Percentiles rank a stretch among this genome's conserved stretches.
Conservation (phyloP, 2,329 filamentous ascomycete species). For the Lecanosticta acicola region DNA sequence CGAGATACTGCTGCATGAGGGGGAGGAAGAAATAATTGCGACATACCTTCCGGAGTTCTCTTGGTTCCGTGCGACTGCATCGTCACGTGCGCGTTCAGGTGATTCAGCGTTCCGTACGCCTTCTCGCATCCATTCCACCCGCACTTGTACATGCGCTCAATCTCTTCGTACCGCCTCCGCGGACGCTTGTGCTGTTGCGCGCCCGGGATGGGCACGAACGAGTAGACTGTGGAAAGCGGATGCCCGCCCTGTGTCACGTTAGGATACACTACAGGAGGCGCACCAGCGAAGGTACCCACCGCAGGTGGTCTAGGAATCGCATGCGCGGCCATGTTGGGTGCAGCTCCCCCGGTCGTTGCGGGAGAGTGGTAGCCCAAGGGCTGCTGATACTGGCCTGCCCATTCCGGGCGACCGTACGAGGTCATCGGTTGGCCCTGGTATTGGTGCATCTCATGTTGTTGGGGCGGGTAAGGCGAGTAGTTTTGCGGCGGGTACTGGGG, state of each 20-base stretch:
- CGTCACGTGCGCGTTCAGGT: conserved; percentile 94
- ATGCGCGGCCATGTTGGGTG: conserved; percentile 55
- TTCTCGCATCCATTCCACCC: conserved; percentile 98
- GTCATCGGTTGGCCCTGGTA: conserved; percentile 59
- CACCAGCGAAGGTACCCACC: conserved; percentile 44
- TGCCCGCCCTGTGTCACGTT: conserved; percentile 44
- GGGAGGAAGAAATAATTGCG: conserved; percentile 3
- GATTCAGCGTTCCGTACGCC: conserved; percentile 94
- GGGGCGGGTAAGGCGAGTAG: conserved; percentile 81
- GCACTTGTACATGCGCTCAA: conserved; percentile 99
- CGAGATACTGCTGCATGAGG: not conserved
- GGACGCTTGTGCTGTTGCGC: conserved; percentile 96
- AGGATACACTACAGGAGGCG: conserved; percentile 26
- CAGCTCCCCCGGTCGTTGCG: conserved; percentile 52
- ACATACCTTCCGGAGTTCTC: conserved; percentile 91
- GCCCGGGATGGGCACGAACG: conserved; percentile 93
- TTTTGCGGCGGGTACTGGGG: conserved; percentile 78
- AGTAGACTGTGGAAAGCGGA: conserved; percentile 75
- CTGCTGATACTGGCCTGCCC: conserved; percentile 58
- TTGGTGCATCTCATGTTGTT: conserved; percentile 80
- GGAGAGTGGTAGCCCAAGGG: conserved; percentile 47
- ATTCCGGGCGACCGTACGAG: conserved; percentile 67
- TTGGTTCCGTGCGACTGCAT: conserved; percentile 97
- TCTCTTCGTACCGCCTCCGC: conserved; percentile 89
- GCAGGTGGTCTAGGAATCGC: conserved; percentile 55